Evolutionary conservation across 495 filamentous ascomycete genomes (phyloP).

Genomic region (Talaromyces borbonicus): DNA sequence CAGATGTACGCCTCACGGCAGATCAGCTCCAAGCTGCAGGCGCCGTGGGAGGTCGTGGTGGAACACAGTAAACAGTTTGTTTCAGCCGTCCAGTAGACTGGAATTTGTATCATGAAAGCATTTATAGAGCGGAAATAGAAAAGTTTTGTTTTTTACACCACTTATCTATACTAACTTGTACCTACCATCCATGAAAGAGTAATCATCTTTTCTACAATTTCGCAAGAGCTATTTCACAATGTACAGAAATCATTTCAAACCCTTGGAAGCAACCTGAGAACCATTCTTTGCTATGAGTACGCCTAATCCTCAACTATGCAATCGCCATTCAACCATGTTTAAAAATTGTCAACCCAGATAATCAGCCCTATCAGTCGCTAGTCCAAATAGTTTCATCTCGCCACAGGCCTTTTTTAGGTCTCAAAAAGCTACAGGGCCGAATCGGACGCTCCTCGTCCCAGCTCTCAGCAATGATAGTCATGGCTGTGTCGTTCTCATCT

Average conservation of each 20-base stretch:
- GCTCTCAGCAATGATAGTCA: neutral
- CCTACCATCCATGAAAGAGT: neutral
- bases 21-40: constrained; percentile 41
- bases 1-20: constrained; percentile 34
- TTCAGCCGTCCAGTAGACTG: neutral
- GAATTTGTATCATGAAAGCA: neutral
- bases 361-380: neutral
- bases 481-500: neutral
- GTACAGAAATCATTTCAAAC: neutral
- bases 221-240: neutral
- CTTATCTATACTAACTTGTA: neutral
- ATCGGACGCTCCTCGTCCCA: neutral
- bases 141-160: constrained; percentile 1
- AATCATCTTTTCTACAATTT: neutral
- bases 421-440: neutral
- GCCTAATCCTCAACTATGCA: neutral
- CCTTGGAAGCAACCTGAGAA: neutral
- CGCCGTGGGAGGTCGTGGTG: constrained; percentile 41
- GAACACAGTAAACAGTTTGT: constrained; percentile 5
- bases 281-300: neutral
- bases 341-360: neutral
- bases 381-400: neutral
- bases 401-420: neutral
- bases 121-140: constrained; percentile 1
- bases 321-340: neutral